Conservation (phyloP, 768 basidiomycete genomes). For the Phylloporus scabripes region DNA sequence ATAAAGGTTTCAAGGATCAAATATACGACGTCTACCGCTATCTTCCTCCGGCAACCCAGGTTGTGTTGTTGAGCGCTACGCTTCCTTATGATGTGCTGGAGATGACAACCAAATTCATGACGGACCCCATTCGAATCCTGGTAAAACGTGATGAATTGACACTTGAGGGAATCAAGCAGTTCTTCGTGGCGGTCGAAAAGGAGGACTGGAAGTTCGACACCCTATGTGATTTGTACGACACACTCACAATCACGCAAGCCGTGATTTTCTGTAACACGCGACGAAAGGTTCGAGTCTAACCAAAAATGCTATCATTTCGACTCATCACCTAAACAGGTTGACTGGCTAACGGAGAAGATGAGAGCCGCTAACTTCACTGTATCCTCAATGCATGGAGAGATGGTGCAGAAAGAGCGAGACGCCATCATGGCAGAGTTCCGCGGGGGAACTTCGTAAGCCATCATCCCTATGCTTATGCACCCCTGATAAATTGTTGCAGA, state of each 20-base stretch:
- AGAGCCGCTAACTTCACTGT: slow-evolving; percentile 98
- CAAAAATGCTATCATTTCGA: background rate
- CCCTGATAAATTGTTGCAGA: slow-evolving; percentile 34
- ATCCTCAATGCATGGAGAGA: slow-evolving; percentile 93
- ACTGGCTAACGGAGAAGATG: slow-evolving; percentile 99
- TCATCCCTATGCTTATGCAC: background rate
- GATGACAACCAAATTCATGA: slow-evolving; percentile 99
- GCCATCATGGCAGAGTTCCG: slow-evolving; percentile 98
- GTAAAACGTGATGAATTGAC: slow-evolving; percentile 99
- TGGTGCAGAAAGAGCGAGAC: slow-evolving; percentile 93
- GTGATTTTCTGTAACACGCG: slow-evolving; percentile 99
- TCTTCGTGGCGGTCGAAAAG: slow-evolving; percentile 98
- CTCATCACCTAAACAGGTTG: slow-evolving; percentile 52
- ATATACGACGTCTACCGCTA: slow-evolving; percentile 99
- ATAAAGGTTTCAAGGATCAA: slow-evolving; percentile 99
- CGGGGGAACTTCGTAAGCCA: slow-evolving; percentile 77
- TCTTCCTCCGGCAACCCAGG: slow-evolving; percentile 94
- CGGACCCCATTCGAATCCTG: slow-evolving; percentile 94
- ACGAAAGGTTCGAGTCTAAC: slow-evolving; percentile 63
- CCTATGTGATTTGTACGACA: slow-evolving; percentile 95
- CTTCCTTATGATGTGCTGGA: slow-evolving; percentile 95
- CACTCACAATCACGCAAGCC: slow-evolving; percentile 97
- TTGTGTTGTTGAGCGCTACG: slow-evolving; percentile 93
- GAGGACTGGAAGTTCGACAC: slow-evolving; percentile 99
- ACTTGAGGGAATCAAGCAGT: slow-evolving; percentile 92